Evolutionary conservation across 108 stramenopile genomes (phyloP), one percentile per base, ranked within the genome.

Genomic region (Licmophora abbreviata): DNA sequence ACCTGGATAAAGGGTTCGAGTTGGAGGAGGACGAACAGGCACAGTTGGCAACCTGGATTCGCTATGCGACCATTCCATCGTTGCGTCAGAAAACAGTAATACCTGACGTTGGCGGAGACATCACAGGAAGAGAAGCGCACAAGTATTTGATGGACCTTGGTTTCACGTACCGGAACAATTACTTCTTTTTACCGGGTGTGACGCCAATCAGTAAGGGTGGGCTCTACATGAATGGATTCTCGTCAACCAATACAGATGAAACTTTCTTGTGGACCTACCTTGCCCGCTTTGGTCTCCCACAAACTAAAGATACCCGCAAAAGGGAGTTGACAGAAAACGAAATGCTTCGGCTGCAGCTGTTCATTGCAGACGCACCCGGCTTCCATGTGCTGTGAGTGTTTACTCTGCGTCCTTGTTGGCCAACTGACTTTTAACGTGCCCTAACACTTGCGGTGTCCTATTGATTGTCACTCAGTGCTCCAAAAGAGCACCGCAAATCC

Each of bases 251-350:
- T 11, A 35, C 34, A 11, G 24, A 46, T 3, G 45, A 6, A 4
- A 22, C 45, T 2, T n/a, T 26, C 22, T 46, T 46, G 21, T 46
- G 45, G 45, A 14, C 21, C 3, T 25, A 3, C 8, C 21, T 46
- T n/a, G 21, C 23, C 15, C 3, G 45, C 15, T 22, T 22, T 9
- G 45, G 45, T 4, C 21, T 46, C 14, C 45, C 45, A 3, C 14
- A n/a, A 4, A 3, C 22, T 26, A 25, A 24, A 25, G 3, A n/a
- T 24, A 25, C 26, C 21, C 2, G 26, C 3, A 46, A 46, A 3
- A n/a, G n/a, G n/a, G n/a, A n/a, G n/a, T 26, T 46, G 22, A 25
- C 45, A 2, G 45, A 46, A 26, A 25, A n/a, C n/a, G 45, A 46
- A 25, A n/a, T 21, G 14, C 21, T 46, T n/a, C 45, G 21, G 26